phyloP scores from a whole-genome alignment of 116 monocot species.

The Cymodocea nodosa region DNA sequence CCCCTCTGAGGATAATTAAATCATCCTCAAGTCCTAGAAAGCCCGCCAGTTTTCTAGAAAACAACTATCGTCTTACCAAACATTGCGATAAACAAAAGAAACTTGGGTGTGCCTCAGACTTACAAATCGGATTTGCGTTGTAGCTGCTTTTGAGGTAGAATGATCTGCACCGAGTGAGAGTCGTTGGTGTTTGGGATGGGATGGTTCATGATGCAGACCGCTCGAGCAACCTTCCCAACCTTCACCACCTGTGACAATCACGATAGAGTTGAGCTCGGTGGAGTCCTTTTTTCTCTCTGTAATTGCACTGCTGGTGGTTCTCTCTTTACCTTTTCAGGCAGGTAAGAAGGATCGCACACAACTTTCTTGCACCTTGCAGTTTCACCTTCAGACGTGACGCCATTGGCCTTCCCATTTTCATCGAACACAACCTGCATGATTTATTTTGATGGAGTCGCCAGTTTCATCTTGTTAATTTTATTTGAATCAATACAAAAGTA shows the following conservation, averaged over 20 bases:
- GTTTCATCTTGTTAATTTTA: not conserved
- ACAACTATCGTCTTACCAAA: too few species aligned
- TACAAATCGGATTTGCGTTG: slow-evolving; percentile 59
- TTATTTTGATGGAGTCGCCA: not conserved
- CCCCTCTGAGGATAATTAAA: too few species aligned
- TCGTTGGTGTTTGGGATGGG: slow-evolving; percentile 55
- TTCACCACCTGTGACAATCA: slow-evolving; percentile 34
- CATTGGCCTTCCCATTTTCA: slow-evolving; percentile 36
- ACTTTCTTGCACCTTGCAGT: slow-evolving; percentile 56
- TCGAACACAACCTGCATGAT: slow-evolving; percentile 45
- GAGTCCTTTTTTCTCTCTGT: too few species aligned
- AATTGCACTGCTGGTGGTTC: not conserved
- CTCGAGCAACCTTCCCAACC: slow-evolving; percentile 58
- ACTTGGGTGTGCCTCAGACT: not conserved
- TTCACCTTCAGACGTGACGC: slow-evolving; percentile 63
- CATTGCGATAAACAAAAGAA: too few species aligned
- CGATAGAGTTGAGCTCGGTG: not conserved
- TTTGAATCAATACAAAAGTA: too few species aligned
- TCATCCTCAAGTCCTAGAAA: too few species aligned
- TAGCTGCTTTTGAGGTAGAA: slow-evolving; percentile 56
- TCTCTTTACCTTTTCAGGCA: slow-evolving; percentile 34
- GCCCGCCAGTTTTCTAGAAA: too few species aligned
- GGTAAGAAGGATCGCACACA: slow-evolving; percentile 63
- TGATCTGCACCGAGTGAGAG: slow-evolving; percentile 57
- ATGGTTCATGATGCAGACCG: slow-evolving; percentile 63